A percentile compares a stretch with the other conserved stretches of the same genome.
phyloP scores from a whole-genome alignment of 345 rosid species.

The Lepidium aucheri region DNA sequence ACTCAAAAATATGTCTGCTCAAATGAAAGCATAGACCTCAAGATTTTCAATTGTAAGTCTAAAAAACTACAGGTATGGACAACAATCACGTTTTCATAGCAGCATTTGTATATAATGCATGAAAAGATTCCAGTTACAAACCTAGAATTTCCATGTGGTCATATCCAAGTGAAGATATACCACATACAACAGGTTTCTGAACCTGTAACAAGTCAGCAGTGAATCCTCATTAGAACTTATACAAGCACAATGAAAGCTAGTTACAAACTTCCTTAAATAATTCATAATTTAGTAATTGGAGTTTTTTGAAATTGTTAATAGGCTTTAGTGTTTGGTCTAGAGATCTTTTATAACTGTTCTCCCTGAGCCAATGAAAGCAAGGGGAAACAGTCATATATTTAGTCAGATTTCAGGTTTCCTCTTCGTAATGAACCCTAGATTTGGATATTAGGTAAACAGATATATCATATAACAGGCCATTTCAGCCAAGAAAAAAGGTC shows the following conservation, averaged over 20 bases:
- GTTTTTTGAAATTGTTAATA: background rate
- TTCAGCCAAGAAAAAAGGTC: background rate
- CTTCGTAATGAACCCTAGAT: background rate
- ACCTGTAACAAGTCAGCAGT: slow-evolving; percentile 45
- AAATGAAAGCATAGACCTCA: background rate
- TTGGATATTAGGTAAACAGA: background rate
- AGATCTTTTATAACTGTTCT: background rate
- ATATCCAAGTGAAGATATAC: slow-evolving; percentile 85
- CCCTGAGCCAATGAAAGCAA: background rate
- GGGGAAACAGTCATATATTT: background rate
- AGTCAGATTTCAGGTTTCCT: background rate
- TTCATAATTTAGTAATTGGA: background rate
- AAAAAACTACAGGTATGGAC: background rate
- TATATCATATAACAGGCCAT: background rate
- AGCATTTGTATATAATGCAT: background rate
- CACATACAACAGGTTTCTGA: slow-evolving; percentile 78
- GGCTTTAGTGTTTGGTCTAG: background rate
- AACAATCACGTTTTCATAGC: background rate
- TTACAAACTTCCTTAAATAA: background rate
- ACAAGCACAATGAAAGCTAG: background rate
- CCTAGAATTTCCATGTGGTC: slow-evolving; percentile 99
- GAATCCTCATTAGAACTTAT: slow-evolving; percentile 9
- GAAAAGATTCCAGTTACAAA: slow-evolving; percentile 38
- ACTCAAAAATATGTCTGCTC: background rate
- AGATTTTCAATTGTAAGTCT: background rate